A percentile compares a stretch with the other conserved stretches of the same genome.
These are phyloP conservation scores for Fusarium sublunatum DNA, from an alignment of 2,329 filamentous ascomycete genomes.

Conservation along the genomic window DNA sequence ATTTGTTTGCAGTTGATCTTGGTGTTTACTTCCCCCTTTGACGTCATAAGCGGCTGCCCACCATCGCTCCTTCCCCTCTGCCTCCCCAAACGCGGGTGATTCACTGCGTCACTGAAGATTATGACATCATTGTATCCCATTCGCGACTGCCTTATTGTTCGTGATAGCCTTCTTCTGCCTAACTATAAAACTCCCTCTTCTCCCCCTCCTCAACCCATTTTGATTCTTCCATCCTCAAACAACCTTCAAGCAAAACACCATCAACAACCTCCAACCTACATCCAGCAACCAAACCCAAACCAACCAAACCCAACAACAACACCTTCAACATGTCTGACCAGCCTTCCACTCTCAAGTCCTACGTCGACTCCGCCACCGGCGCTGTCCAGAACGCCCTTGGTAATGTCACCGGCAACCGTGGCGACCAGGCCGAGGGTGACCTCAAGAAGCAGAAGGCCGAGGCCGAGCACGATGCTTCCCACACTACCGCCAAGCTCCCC, in stretches of 20 bases:
- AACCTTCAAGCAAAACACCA: conserved; percentile 20
- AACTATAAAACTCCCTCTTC: conserved; percentile 36
- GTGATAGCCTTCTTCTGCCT: conserved; percentile 20
- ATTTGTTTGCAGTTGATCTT: conserved; percentile 3
- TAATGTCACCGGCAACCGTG: conserved; percentile 76
- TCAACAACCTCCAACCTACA: conserved; percentile 13
- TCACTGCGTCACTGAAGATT: conserved; percentile 22
- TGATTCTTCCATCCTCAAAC: conserved; percentile 8
- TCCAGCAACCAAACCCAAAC: conserved; percentile 8
- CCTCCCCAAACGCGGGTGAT: not conserved
- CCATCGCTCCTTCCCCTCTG: conserved; percentile 4
- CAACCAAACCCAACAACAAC: conserved; percentile 16
- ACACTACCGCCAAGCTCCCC: conserved; percentile 79
- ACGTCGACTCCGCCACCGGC: conserved; percentile 78
- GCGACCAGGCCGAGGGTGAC: conserved; percentile 74
- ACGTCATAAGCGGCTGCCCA: conserved; percentile 33
- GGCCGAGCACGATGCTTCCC: conserved; percentile 77
- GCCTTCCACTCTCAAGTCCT: conserved; percentile 82
- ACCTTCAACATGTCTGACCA: conserved; percentile 47
- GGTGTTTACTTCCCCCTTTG: conserved; percentile 11
- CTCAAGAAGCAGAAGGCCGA: conserved; percentile 73
- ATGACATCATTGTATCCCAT: conserved; percentile 41
- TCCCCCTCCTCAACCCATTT: conserved; percentile 43
- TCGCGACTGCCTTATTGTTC: conserved; percentile 21
- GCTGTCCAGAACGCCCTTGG: conserved; percentile 78